Conservation (phyloP, 2,329 filamentous ascomycete genomes). For the Neoascochyta sp. region DNA sequence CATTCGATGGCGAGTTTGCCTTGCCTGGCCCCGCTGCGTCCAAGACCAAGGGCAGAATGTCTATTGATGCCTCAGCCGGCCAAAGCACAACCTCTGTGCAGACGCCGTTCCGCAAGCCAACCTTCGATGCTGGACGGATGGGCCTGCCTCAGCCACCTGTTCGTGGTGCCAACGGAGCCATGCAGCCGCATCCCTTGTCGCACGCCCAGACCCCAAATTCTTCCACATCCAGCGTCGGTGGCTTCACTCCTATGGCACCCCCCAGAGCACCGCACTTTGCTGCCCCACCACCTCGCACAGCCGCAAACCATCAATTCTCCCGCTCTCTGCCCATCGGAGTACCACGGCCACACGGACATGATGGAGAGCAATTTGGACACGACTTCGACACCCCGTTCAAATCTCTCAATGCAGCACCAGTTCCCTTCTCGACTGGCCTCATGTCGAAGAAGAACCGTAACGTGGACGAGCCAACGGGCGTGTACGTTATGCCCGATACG, state of each 20-base stretch:
- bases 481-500: constrained; percentile 80
- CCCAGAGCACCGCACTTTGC: constrained; percentile 30
- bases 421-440: constrained; percentile 79
- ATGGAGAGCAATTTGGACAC: constrained; percentile 46
- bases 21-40: constrained; percentile 53
- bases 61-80: constrained; percentile 72
- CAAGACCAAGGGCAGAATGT: constrained; percentile 66
- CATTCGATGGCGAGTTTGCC: constrained; percentile 48
- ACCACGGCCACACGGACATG: constrained; percentile 48
- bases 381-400: constrained; percentile 77
- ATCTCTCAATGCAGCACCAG: constrained; percentile 65
- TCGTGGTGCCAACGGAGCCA: constrained; percentile 18
- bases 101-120: constrained; percentile 51
- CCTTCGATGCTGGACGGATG: constrained; percentile 29
- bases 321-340: constrained; percentile 71
- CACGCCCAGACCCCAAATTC: constrained; percentile 83
- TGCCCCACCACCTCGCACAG: constrained; percentile 16
- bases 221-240: constrained; percentile 71
- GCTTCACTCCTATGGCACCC: constrained; percentile 50
- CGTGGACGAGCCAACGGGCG: constrained; percentile 59
- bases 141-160: constrained; percentile 19
- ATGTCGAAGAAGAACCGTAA: constrained; percentile 88
- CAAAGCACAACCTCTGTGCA: constrained; percentile 62
- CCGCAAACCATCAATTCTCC: constrained; percentile 53
- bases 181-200: constrained; percentile 72